These are phyloP conservation scores for Tetrahymena elliotti DNA, from an alignment of 73 alveolate species.

Conservation along the genomic window DNA sequence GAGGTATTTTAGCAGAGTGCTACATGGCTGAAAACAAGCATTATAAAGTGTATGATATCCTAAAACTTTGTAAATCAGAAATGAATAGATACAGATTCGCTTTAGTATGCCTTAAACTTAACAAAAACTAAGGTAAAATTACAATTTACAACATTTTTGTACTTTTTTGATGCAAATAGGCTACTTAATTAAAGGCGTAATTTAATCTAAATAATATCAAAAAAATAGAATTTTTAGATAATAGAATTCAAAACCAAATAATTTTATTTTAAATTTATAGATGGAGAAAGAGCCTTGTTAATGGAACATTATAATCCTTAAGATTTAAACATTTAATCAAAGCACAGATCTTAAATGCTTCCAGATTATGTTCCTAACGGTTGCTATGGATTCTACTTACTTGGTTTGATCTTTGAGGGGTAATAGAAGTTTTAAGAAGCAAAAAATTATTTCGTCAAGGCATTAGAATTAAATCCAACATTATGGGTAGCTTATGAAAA, in stretches of 20 bases:
- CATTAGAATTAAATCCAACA: slow-evolving; percentile 84
- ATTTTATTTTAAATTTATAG: slow-evolving; percentile 44
- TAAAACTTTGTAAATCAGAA: slow-evolving; percentile 66
- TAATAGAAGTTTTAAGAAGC: slow-evolving; percentile 78
- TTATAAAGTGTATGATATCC: slow-evolving; percentile 84
- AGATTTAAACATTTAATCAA: not conserved
- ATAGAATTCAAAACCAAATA: not conserved
- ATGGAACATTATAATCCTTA: slow-evolving; percentile 33
- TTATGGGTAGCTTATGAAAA: slow-evolving; percentile 92
- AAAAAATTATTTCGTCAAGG: slow-evolving; percentile 55
- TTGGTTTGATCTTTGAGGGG: slow-evolving; percentile 75
- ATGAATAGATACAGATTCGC: slow-evolving; percentile 85
- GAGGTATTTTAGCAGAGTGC: slow-evolving; percentile 81
- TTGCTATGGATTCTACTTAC: slow-evolving; percentile 78
- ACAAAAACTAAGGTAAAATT: not conserved
- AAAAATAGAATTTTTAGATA: not conserved
- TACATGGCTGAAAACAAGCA: slow-evolving; percentile 78
- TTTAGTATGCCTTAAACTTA: slow-evolving; percentile 49
- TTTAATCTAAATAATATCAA: no score
- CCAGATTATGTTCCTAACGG: slow-evolving; percentile 78
- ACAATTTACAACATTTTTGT: not conserved
- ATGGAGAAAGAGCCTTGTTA: slow-evolving; percentile 84
- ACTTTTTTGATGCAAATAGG: no score
- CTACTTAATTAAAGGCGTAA: no score
- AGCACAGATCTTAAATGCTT: slow-evolving; percentile 38